phyloP scores from a whole-genome alignment of 2,329 filamentous ascomycete species.

The Fonsecaea monophora region DNA sequence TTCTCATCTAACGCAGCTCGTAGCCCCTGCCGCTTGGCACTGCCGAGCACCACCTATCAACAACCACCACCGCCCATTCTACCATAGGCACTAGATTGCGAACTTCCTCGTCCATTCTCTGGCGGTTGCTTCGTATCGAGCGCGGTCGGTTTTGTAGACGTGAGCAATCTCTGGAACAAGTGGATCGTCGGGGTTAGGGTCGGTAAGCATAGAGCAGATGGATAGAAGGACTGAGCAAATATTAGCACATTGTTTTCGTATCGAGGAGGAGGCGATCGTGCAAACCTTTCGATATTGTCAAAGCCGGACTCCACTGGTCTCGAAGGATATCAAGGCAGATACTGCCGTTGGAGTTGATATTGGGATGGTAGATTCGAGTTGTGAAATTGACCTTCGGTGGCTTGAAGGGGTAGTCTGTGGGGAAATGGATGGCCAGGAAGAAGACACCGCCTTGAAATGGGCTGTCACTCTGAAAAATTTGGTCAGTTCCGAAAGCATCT shows the following conservation, averaged over 20 bases:
- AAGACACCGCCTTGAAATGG: slow-evolving; percentile 98
- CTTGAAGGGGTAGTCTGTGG: slow-evolving; percentile 99
- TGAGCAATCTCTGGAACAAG: slow-evolving; percentile 98
- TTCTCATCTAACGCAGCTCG: slow-evolving; percentile 11
- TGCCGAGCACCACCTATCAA: slow-evolving; percentile 10
- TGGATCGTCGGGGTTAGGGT: slow-evolving; percentile 98
- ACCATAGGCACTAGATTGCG: slow-evolving; percentile 71
- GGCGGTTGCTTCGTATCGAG: slow-evolving; percentile 93
- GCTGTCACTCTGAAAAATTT: slow-evolving; percentile 75
- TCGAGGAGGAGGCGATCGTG: neutral
- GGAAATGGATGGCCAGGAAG: slow-evolving; percentile 98
- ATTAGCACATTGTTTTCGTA: slow-evolving; percentile 8
- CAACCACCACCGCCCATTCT: slow-evolving; percentile 7
- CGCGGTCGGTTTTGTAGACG: slow-evolving; percentile 98
- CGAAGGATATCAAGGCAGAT: slow-evolving; percentile 98
- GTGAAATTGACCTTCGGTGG: slow-evolving; percentile 99
- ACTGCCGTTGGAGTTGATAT: slow-evolving; percentile 99
- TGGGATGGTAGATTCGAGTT: slow-evolving; percentile 98
- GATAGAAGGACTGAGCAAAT: slow-evolving; percentile 78
- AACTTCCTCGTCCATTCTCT: slow-evolving; percentile 99
- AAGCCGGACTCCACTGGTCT: slow-evolving; percentile 98
- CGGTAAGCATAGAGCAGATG: slow-evolving; percentile 99
- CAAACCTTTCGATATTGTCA: slow-evolving; percentile 97
- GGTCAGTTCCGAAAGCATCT: slow-evolving; percentile 1
- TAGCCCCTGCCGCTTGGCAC: slow-evolving; percentile 13